Percentiles rank a stretch among this genome's conserved stretches.
phyloP scores from a whole-genome alignment of 345 rosid species.

The Linum trigynum region DNA sequence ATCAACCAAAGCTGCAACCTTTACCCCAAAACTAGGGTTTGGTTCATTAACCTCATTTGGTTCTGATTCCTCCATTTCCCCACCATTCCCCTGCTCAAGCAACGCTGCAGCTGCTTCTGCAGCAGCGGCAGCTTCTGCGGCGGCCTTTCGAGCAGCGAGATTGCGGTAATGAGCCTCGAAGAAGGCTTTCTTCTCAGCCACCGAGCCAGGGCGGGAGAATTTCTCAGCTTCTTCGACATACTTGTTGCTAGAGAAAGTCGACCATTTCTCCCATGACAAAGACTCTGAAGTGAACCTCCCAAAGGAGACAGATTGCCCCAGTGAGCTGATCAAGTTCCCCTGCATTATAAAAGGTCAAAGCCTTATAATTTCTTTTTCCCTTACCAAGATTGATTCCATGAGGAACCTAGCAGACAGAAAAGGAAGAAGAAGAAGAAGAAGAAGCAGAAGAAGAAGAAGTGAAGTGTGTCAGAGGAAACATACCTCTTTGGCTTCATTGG shows the following conservation, averaged over 20 bases:
- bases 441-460: background rate
- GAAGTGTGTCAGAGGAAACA: background rate
- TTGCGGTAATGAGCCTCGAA: slow-evolving; percentile 39
- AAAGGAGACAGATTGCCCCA: slow-evolving; percentile 33
- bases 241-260: slow-evolving; percentile 27
- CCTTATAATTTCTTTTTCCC: background rate
- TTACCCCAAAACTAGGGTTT: background rate
- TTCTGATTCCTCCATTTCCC: slow-evolving; percentile 12
- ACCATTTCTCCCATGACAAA: slow-evolving; percentile 40
- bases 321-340: slow-evolving; percentile 26
- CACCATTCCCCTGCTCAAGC: slow-evolving; percentile 28
- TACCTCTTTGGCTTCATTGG: slow-evolving; percentile 22
- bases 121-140: background rate
- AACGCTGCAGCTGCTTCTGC: slow-evolving; percentile 19
- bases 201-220: slow-evolving; percentile 37
- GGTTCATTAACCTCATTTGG: slow-evolving; percentile 10
- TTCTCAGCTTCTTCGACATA: slow-evolving; percentile 44
- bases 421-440: background rate
- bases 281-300: slow-evolving; percentile 40
- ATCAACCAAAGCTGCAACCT: background rate
- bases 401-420: background rate
- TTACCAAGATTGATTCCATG: background rate
- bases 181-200: slow-evolving; percentile 45
- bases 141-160: slow-evolving; percentile 34
- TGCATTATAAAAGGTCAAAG: slow-evolving; percentile 9